Evolutionary conservation across 768 basidiomycete species (phyloP), one percentile per base, ranked within the genome.

Genomic region (Lactarius sanguifluus): DNA sequence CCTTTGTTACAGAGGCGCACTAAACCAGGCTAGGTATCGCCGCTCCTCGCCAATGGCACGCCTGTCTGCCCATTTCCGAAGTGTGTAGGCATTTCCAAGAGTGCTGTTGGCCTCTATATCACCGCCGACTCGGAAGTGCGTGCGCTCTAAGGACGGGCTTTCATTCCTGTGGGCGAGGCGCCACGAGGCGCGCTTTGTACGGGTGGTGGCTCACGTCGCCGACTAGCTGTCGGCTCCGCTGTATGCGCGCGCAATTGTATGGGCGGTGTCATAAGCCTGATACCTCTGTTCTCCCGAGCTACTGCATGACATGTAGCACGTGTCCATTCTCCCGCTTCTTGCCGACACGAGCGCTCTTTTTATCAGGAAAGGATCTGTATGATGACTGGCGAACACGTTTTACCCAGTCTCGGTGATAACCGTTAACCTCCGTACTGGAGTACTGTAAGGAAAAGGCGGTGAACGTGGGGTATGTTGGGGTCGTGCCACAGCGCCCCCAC

Each of bases 191-290:
- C 12, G 6, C 25, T 25, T 25, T 13, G 50, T 52, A 52, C 25
- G 25, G 50, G 12, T 8, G 13, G 50, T 52, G 23, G 23, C 23
- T 47, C 10, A 20, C 12, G 4, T 23, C 18, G 47, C 23, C 15
- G 23, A 5, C 3, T 4, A 12, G 5, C 5, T 15, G 50, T 50
- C 23, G 50, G 2, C 12, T 50, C 50, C 50, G 25, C 23, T 16
- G 10, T 52, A 52, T 52, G 47, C 5, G 50, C 50, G 50, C 50
- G 50, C 50, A 52, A 12, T 52, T 52, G 50, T 52, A 52, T 28
- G 50, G 50, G 50, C 50, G 50, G 23, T 8, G 23, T 5, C 50
- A 5, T 23, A 15, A 5, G 12, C 23, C 50, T 5, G 50, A 13
- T 25, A n/a, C 13, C 41, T 41, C 15, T 50, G 10, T 50, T 50